Percentiles rank a stretch among this genome's conserved stretches.
Conservation (phyloP, 192 early-diverging fungal genomes). For the Podila clonocystis region DNA sequence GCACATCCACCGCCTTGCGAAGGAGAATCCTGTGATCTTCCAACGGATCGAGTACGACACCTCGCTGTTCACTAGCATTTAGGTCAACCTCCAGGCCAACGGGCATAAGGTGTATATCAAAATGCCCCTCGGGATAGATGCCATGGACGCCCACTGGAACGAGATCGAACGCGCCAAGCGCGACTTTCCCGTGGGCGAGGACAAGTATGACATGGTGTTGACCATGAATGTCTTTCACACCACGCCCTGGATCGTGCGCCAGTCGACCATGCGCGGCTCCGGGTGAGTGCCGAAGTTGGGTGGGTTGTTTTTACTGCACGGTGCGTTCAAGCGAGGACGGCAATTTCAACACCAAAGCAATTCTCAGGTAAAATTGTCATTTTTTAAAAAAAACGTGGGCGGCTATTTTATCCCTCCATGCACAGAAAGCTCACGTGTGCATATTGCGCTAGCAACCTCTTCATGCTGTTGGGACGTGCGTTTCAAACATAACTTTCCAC, state of each 20-base stretch:
- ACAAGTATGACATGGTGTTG: conserved; percentile 16
- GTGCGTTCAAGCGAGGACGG: conserved; percentile 26
- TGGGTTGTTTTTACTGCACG: conserved; percentile 15
- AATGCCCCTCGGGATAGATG: conserved; percentile 12
- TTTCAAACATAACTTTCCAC: too few relatives aligned
- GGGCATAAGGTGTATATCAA: background rate
- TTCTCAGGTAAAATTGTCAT: conserved; percentile 2
- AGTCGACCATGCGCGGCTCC: conserved; percentile 12
- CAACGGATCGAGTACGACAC: conserved; percentile 31
- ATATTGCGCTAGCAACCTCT: too few relatives aligned
- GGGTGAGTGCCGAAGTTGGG: conserved; percentile 13
- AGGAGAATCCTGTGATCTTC: conserved; percentile 11
- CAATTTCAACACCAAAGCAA: conserved; percentile 22
- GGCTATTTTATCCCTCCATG: background rate
- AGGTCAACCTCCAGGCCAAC: conserved; percentile 10
- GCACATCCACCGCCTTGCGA: conserved; percentile 21
- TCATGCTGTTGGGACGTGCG: too few relatives aligned
- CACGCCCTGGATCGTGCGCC: conserved; percentile 10
- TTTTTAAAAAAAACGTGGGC: background rate
- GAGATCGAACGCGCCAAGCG: background rate
- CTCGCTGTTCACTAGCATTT: conserved; percentile 20
- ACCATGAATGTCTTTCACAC: conserved; percentile 37
- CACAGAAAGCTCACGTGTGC: background rate
- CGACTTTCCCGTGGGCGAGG: background rate
- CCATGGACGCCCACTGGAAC: conserved; percentile 16